phyloP scores from a whole-genome alignment of 495 filamentous ascomycete genomes.

The Hypoxylon subgilvum region DNA sequence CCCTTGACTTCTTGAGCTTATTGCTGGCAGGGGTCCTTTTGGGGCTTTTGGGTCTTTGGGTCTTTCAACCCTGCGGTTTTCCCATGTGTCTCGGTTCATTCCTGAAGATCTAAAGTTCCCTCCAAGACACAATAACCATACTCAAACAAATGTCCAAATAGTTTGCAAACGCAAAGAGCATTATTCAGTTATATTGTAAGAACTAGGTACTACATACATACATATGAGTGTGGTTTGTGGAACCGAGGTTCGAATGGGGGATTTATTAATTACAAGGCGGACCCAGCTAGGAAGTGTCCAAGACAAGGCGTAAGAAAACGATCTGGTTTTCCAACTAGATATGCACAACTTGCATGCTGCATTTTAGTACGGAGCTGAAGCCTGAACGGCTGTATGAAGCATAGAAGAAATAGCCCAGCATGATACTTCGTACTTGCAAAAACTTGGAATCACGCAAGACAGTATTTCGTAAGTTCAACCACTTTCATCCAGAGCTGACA shows the following conservation, averaged over 20 bases:
- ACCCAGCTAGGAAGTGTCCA: no score
- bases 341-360: constrained; percentile 13
- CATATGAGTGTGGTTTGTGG: no score
- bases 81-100: constrained; percentile 22
- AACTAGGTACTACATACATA: constrained; percentile 10
- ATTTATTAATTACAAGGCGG: no score
- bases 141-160: neutral
- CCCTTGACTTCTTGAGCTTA: neutral
- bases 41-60: neutral
- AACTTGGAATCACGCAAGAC: constrained; percentile 27
- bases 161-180: no score
- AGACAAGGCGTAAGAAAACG: no score
- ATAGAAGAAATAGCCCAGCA: neutral
- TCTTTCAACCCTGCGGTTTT: constrained; percentile 22
- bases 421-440: no score
- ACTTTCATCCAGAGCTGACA: no score
- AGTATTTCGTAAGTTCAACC: no score
- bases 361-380: constrained; percentile 8
- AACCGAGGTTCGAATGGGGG: no score
- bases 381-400: neutral
- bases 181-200: no score
- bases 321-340: no score
- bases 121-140: neutral
- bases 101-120: constrained; percentile 25
- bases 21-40: neutral